Base-by-base conservation (phyloP, 2,329 filamentous ascomycete species). In the Apiospora arundinis region DNA sequence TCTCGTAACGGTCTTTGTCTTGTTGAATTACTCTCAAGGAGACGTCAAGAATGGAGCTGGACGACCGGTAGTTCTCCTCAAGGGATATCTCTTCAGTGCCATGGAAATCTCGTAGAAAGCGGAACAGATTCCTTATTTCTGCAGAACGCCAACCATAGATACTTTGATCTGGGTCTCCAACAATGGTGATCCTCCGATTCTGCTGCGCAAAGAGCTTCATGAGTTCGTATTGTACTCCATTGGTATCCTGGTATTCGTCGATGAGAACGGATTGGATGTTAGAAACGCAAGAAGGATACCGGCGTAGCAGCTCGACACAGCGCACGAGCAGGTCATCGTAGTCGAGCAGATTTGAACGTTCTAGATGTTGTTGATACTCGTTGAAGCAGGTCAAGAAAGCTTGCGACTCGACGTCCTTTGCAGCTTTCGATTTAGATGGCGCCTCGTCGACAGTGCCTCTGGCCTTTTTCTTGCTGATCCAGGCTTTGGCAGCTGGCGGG, bases 191-290 rank as follows among this genome's bases (percentile, higher is more conserved):
- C n/a, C 91, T 88, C 70, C 90, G 88, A 60, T 88, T 87, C 28
- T 86, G 83, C 72, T 94, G 90, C 1, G 95, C 94, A 77, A 99
- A 92, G 0, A 97, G 87, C 74, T 89, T 92, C 95, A 98, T 98
- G 56, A 99, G 85, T 76, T 98, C 94, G 77, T 97, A 98, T 81
- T 99, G 95, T 5, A 98, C 92, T 25, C 94, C 89, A 79, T 98
- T 99, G 9, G 95, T 98, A 82, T 99, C 95, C 82, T 99, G 95
- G 74, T 98, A 99, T 79, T 99, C 95, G 79, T 99, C 95, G 73
- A 99, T 97, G 65, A 99, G 86, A 8, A 98, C 95, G 0, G 94
- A 90, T 80, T 98, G 91, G 23, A 99, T 91, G 76, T 97, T 98
- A 18, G 92, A 92, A 3, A 98, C 95, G 77, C 95, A 98, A 18